Base-by-base conservation (phyloP, 164 flowering plant genomes). In the Stephania yunnanensis region DNA sequence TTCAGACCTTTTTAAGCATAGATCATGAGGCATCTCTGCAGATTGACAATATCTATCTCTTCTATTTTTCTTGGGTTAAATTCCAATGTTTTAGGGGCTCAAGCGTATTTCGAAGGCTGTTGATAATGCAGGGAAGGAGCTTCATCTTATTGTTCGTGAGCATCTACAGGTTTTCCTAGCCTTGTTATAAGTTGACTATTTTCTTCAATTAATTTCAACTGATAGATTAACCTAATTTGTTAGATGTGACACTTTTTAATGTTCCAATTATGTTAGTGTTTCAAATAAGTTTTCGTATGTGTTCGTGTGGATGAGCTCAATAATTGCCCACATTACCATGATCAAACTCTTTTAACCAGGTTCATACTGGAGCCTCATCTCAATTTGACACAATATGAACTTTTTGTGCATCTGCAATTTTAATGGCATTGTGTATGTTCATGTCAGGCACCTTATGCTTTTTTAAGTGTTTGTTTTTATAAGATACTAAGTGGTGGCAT, bases 71-170 rank as follows among this genome's bases (percentile, higher is more conserved):
- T 75, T 72, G 42, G 42, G 42, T 36, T 36, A 1, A 1, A 36
- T 36, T 36, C 42, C 42, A 36, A n/a, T 17, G 68, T 58, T 15
- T 42, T 71, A 95, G 99, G 97, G 92, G 50, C 83, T 89, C 82
- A 93, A 92, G 85, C 92, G 99, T 67, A 87, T 89, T 30, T 79
- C 89, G 48, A 95, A 95, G 83, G 81, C 78, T 73, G 84, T 95
- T 70, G 85, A 88, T 84, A 84, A 83, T 83, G 89, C 98, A 70
- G 95, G 93, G 68, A 93, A 89, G 82, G 99, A 93, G 81, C 95
- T 93, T 81, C 95, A 91, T 84, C 84, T 79, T 46, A 75, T 93
- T 76, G 88, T 93, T 72, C 93, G 88, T 55, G 88, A 93, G 78
- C 94, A 93, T 82, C 85, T 95, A 29, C 97, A 93, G 99, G 99